Evolutionary conservation across 495 filamentous ascomycete species (phyloP), one percentile per base, ranked within the genome.

Genomic region (Xylaria palmicola): DNA sequence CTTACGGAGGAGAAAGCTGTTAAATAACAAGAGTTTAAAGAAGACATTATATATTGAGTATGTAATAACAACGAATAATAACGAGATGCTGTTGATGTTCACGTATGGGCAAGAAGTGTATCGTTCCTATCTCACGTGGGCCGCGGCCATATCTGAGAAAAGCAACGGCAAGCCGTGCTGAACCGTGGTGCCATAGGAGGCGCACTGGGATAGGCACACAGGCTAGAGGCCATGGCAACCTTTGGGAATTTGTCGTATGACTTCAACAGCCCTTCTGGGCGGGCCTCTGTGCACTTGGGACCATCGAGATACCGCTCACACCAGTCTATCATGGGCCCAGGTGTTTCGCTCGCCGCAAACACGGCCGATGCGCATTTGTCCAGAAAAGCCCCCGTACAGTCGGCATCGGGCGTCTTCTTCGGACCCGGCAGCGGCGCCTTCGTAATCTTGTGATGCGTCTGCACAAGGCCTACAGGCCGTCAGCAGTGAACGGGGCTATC

Each of bases 291-390:
- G 37, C 53, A 56, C 17, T 6, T 32, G 4, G 39, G 53, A 1
- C 53, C 37, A 7, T 12, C 10, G 27, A 56, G 39, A 22, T 44
- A 54, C 24, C 51, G 36, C 3, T 54, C 29, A 30, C 51, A 54
- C 51, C 51, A 54, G 51, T 54, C 22, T 8, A 54, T 36, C 51
- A 54, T 54, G 15, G 36, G 51, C 6, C n/a, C 36, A 3, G 51
- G 51, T 12, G 54, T 57, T 7, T 24, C 54, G 19, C 41, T 45
- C 8, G 40, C 54, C 13, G 41, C 30, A 36, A 57, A 47, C 6
- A 47, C 54, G 13, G 40, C 29, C 13, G 40, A 34, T 19, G 27
- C 40, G 30, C 51, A 54, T 27, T 20, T 0, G 19, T 54, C 51
- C n/a, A 26, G 51, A 27, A 26, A 9, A 6, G 22, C 36, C 12